These are phyloP conservation scores for Magnolia kwangsiensis DNA, from an alignment of 164 flowering plant species.

Conservation along the genomic window DNA sequence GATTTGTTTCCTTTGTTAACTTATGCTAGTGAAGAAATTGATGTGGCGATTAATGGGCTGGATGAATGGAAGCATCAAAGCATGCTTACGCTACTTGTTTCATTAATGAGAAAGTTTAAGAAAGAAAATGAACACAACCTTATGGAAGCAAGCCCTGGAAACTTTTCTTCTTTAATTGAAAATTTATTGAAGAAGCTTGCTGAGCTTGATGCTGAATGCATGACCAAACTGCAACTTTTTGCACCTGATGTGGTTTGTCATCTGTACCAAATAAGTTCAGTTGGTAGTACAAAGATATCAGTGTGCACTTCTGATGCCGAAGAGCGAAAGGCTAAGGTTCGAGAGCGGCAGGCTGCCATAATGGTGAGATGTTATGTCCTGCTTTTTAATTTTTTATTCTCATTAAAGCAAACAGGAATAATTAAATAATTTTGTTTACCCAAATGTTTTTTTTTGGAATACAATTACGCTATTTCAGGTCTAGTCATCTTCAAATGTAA, in stretches of 20 bases:
- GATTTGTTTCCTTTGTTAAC: conserved; percentile 49
- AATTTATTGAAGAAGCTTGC: conserved; percentile 63
- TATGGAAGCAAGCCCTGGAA: conserved; percentile 52
- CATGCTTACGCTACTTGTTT: conserved; percentile 75
- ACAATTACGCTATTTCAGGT: too few relatives aligned
- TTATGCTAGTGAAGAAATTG: conserved; percentile 60
- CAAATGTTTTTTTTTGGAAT: too few relatives aligned
- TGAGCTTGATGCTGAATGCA: conserved; percentile 61
- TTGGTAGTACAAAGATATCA: conserved; percentile 15
- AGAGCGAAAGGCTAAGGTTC: conserved; percentile 74
- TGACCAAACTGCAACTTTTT: conserved; percentile 46
- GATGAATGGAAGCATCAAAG: conserved; percentile 41
- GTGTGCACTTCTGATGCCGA: conserved; percentile 49
- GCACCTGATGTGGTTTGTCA: conserved; percentile 70
- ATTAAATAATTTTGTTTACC: too few relatives aligned
- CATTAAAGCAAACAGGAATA: neutral
- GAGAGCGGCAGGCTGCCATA: conserved; percentile 90
- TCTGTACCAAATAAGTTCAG: conserved; percentile 21
- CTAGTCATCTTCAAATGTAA: too few relatives aligned
- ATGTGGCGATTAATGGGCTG: conserved; percentile 24
- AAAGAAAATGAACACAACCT: conserved; percentile 32
- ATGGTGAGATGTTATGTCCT: conserved; percentile 47
- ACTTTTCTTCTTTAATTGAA: conserved; percentile 56
- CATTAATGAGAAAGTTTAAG: conserved; percentile 60
- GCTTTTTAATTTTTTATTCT: neutral